Base-by-base conservation (phyloP, 2,329 filamentous ascomycete genomes). In the Stemphylium lycopersici region DNA sequence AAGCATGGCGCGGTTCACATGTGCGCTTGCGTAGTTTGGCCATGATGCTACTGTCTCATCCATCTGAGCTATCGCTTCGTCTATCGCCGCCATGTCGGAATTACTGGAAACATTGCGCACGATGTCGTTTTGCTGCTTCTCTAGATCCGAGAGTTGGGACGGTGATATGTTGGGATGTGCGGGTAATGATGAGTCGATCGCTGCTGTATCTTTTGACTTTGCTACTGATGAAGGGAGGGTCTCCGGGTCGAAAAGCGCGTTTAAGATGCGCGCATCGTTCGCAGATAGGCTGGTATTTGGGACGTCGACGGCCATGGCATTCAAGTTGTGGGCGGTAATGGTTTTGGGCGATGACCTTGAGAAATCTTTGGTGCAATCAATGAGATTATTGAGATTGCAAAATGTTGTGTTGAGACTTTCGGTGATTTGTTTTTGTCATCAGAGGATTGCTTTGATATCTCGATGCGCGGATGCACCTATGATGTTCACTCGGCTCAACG, bases 1-100 rank as follows among this genome's bases (percentile, higher is more conserved):
- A 7, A 87, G 81, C 71, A 93, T 90, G 2, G 87, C 90, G 44
- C 89, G 82, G 73, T 93, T 93, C 70, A 91, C 89, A 53, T 85
- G 83, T 5, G 86, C 88, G 59, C 87, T 90, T 18, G 89, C 88
- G 72, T 93, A 93, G 29, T 77, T 74, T 3, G 89, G 87, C 48
- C 85, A 71, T 20, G 82, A 74, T 2, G 77, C 66, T 36, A 91
- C 83, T 29, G 91, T 78, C 2, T 73, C 68, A 26, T 81, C 79
- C 4, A 93, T 77, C 5, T 77, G 73, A 8, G 24, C 20, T 3
- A 70, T 60, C 15, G 64, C 68, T 11, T 53, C 41, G 4, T 65
- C 52, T 32, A 73, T 62, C 4, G 39, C 45, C 4, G 41, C 1
- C 2, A 22, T 20, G 12, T 56, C 58, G 3, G 66, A 63, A 12